Evolutionary conservation across 257 asterid species (phyloP).

Genomic region (Solanum bulbocastanum): DNA sequence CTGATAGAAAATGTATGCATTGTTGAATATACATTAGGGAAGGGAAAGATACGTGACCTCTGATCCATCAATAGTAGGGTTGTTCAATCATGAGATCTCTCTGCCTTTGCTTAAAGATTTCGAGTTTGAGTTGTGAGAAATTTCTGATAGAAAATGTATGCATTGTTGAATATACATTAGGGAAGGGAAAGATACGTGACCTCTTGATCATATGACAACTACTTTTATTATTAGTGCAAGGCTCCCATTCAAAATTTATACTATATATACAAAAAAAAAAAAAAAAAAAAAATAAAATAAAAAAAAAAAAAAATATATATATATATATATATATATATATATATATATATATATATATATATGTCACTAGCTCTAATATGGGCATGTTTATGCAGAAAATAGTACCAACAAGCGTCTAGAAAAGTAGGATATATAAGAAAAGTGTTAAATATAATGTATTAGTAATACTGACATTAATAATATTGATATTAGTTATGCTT

Average conservation of each 20-base stretch:
- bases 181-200: accelerated
- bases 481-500: neutral
- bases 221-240: accelerated
- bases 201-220: accelerated
- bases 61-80: too few species aligned
- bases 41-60: accelerated
- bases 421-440: neutral
- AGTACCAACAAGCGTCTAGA: neutral
- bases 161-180: neutral
- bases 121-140: accelerated
- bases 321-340: too few species aligned
- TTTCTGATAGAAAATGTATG: accelerated
- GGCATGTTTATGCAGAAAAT: neutral
- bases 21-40: neutral
- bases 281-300: too few species aligned
- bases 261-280: neutral
- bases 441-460: too few species aligned
- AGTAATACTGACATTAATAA: accelerated
- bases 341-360: too few species aligned
- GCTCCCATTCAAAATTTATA: neutral
- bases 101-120: neutral
- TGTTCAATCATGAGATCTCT: neutral
- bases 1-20: accelerated
- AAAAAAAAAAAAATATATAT: too few species aligned
- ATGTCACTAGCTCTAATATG: neutral